Evolutionary conservation across 495 filamentous ascomycete genomes (phyloP).

Genomic region (Aspergillus incahuasiensis): DNA sequence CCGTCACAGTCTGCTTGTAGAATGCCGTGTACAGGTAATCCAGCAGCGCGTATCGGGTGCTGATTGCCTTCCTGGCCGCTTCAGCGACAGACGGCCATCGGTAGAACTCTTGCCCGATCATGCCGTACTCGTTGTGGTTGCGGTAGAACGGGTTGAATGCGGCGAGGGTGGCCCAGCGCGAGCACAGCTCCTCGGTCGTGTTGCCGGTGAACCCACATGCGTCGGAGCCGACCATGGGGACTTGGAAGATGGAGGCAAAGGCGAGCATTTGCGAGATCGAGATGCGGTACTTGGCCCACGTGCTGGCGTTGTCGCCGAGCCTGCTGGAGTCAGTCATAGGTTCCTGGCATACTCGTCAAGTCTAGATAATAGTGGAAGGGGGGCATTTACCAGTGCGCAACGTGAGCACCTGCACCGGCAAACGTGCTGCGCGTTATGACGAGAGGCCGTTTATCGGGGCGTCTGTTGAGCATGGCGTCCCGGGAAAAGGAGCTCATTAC

Average conservation of each 20-base stretch:
- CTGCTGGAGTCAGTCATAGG: too few species aligned
- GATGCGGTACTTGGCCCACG: conserved; percentile 68
- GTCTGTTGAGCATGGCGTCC: conserved; percentile 62
- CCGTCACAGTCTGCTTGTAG: conserved; percentile 56
- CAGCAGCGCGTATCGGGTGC: conserved; percentile 67
- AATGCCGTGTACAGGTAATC: conserved; percentile 81
- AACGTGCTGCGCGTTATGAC: conserved; percentile 84
- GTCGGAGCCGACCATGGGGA: conserved; percentile 82
- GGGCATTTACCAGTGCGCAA: conserved; percentile 83
- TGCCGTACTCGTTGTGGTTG: conserved; percentile 59
- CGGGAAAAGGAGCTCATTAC: conserved; percentile 73
- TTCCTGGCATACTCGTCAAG: too few species aligned
- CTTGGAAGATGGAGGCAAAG: conserved; percentile 75
- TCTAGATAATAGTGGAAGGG: too few species aligned
- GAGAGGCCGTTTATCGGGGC: conserved; percentile 62
- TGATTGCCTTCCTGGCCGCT: conserved; percentile 66
- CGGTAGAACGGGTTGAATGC: conserved; percentile 82
- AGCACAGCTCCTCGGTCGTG: conserved; percentile 74
- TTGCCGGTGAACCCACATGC: conserved; percentile 70
- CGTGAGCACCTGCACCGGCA: conserved; percentile 67
- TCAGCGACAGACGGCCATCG: conserved; percentile 59
- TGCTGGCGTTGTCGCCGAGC: conserved; percentile 74
- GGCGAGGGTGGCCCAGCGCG: conserved; percentile 74
- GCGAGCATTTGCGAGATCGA: conserved; percentile 68
- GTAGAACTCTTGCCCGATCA: conserved; percentile 72